Evolutionary conservation across 169 alveolate genomes (phyloP).

Genomic region (Plasmodium knowlesi): DNA sequence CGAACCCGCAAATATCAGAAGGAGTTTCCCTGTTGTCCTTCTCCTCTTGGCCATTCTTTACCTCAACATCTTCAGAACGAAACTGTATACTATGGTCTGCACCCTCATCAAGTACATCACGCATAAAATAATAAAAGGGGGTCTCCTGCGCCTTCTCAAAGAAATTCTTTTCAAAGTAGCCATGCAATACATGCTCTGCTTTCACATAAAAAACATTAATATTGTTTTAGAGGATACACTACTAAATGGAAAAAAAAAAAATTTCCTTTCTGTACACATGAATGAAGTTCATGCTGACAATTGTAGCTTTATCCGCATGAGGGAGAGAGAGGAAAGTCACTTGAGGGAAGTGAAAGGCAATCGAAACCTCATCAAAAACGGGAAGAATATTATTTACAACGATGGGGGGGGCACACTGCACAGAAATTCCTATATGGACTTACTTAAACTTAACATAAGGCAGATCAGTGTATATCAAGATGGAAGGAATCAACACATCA

Average conservation of each 20-base stretch:
- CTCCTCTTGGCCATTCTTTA: neutral
- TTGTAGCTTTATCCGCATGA: neutral
- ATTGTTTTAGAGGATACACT: constrained; percentile 35
- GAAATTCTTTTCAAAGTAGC: neutral
- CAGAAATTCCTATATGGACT: neutral
- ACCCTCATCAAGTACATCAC: neutral
- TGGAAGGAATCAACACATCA: constrained; percentile 13
- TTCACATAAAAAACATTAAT: constrained; percentile 35
- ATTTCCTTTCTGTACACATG: constrained; percentile 9
- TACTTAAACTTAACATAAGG: neutral
- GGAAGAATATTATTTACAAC: neutral
- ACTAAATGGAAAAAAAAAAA: neutral
- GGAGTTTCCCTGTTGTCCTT: neutral
- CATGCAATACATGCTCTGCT: neutral
- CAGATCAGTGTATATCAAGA: constrained; percentile 21
- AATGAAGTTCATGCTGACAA: constrained; percentile 14
- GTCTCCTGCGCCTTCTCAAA: neutral
- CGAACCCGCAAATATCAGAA: neutral
- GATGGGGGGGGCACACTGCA: neutral
- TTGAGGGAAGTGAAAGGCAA: neutral
- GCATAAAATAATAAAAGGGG: neutral
- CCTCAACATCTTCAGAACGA: neutral
- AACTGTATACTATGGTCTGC: neutral
- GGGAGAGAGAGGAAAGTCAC: neutral
- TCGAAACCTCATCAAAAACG: neutral